These are phyloP conservation scores for Gossypium sturtianum DNA, from an alignment of 345 rosid species.

Conservation along the genomic window DNA sequence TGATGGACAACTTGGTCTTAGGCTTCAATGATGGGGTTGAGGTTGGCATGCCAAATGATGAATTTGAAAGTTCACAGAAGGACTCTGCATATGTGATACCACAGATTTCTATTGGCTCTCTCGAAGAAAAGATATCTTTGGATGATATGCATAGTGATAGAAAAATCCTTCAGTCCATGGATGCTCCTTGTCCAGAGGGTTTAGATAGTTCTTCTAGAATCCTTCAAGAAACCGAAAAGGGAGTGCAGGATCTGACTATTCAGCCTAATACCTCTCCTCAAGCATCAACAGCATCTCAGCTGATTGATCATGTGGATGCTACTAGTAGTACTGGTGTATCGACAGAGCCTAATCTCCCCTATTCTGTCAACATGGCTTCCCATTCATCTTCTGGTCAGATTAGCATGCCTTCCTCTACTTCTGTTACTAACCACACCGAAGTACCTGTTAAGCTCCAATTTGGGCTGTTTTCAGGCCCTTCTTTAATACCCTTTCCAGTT, in stretches of 20 bases:
- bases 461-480: slow-evolving; percentile 91
- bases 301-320: slow-evolving; percentile 31
- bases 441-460: slow-evolving; percentile 79
- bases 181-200: slow-evolving; percentile 33
- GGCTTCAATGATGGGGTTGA: slow-evolving; percentile 89
- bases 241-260: slow-evolving; percentile 40
- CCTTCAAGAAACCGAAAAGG: slow-evolving; percentile 50
- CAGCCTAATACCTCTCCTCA: slow-evolving; percentile 33
- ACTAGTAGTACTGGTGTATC: slow-evolving; percentile 28
- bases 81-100: slow-evolving; percentile 34
- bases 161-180: slow-evolving; percentile 32
- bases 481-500: slow-evolving; percentile 81
- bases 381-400: slow-evolving; percentile 43
- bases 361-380: slow-evolving; percentile 28
- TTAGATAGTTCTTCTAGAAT: slow-evolving; percentile 35
- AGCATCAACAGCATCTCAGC: slow-evolving; percentile 32
- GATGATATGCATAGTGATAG: slow-evolving; percentile 33
- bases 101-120: slow-evolving; percentile 32
- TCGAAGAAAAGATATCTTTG: slow-evolving; percentile 37
- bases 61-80: slow-evolving; percentile 55
- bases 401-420: slow-evolving; percentile 29
- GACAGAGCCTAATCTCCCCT: slow-evolving; percentile 28
- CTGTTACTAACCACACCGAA: slow-evolving; percentile 48
- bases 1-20: slow-evolving; percentile 54
- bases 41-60: slow-evolving; percentile 76